Evolutionary conservation across 352 stramenopile species (phyloP), one percentile per base, ranked within the genome.

Genomic region (Blastocystis sp.): DNA sequence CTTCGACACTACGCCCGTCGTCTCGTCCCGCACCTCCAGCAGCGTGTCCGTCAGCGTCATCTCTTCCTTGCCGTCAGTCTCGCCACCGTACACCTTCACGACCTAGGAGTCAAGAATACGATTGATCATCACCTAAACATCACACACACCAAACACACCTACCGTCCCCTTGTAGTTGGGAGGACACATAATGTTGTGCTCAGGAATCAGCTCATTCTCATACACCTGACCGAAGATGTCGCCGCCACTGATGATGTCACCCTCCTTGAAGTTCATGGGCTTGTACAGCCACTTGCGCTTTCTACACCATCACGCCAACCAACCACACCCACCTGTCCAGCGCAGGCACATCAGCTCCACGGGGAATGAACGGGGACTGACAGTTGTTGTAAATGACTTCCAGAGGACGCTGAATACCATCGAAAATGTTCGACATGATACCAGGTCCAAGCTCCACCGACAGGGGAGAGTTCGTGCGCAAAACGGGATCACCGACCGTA

Each of bases 371-470:
- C 54, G 93, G 86, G 96, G 94, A 42, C 89, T 92, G 65, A 94
- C 87, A 87, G 32, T 65, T 78, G 59, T 93, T 90, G 78, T 93
- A 94, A 89, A 99, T 99, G 67, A 92, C 92, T 89, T 98, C 94
- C 67, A 99, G 89, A 44, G 96, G 96, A 87, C 96, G 94, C 89
- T 99, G 96, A 89, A 99, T 99, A 87, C 96, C 96, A 90, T 99
- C 96, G 86, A 99, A 99, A 90, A 99, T 99, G 75, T 97, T 98
- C 87, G 96, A 95, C 90, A 99, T 97, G 87, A 99, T 99, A 86
- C 96, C 96, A n/a, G 96, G 96, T 34, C 96, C 96, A 7, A 99
- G 91, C 87, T 98, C 95, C 36, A 99, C 95, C 1, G 93, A 98
- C 59, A 99, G 90, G 49, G 96, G 96, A 89, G 97, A 92, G 87